Conservation (phyloP, 192 early-diverging fungal genomes). For the Coemansia sp. region DNA sequence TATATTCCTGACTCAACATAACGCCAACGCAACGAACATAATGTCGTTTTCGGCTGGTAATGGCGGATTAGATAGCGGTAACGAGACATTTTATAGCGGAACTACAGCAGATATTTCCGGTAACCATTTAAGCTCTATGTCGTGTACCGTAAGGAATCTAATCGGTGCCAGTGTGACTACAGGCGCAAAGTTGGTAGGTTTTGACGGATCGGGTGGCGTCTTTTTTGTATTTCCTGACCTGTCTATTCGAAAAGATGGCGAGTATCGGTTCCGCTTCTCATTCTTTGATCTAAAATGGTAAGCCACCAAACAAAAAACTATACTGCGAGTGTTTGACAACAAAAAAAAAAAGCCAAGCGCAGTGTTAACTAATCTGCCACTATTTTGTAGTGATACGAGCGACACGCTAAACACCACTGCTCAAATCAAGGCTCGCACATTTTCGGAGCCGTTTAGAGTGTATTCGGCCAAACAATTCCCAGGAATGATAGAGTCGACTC, state of each 20-base stretch:
- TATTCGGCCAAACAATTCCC: slow-evolving; percentile 80
- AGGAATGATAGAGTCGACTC: slow-evolving; percentile 77
- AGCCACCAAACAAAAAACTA: background rate
- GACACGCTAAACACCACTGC: slow-evolving; percentile 59
- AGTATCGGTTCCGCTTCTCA: slow-evolving; percentile 67
- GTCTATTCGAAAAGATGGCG: slow-evolving; percentile 75
- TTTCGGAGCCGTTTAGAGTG: slow-evolving; percentile 69
- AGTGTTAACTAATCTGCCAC: slow-evolving; percentile 18
- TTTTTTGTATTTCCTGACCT: slow-evolving; percentile 84
- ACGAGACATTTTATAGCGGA: background rate
- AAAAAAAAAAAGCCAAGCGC: background rate
- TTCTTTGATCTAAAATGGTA: slow-evolving; percentile 64
- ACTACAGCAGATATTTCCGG: slow-evolving; percentile 14
- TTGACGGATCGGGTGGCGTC: slow-evolving; percentile 66
- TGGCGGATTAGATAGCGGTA: background rate
- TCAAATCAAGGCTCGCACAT: slow-evolving; percentile 60
- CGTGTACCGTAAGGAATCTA: slow-evolving; percentile 58
- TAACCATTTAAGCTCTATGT: background rate
- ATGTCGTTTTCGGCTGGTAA: slow-evolving; percentile 45
- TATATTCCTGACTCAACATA: slow-evolving; percentile 31
- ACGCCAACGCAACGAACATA: slow-evolving; percentile 41
- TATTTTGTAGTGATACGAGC: slow-evolving; percentile 29
- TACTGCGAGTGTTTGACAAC: background rate
- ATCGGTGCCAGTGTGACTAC: slow-evolving; percentile 68
- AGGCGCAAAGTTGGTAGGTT: slow-evolving; percentile 62